Evolutionary conservation across 805 yeast species (phyloP), one percentile per base, ranked within the genome.

Genomic region (Torulaspora delbrueckii): DNA sequence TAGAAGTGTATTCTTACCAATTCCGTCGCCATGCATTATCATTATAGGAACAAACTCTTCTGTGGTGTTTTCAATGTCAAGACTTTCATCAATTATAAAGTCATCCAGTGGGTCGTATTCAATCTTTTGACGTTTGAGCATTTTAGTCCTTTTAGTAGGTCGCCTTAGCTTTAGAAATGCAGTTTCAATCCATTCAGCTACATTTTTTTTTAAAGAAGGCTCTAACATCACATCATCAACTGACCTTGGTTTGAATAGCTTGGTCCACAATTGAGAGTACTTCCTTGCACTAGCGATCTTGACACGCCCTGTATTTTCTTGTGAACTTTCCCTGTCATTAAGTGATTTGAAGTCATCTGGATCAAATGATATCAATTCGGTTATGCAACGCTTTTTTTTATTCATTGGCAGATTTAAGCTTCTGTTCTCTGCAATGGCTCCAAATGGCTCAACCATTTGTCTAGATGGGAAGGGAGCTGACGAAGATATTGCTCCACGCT

Each of bases 1-100:
- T 0, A 91, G 72, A 0, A 89, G 65, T 0, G 88, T 73, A 0
- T 93, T 82, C 60, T 91, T 91, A 2, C 96, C 95, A 8, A 78
- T 71, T 0, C 96, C 95, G 0, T 72, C 59, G 0, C 99, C 99
- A 46, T 74, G 69, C 2, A 87, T 56, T 9, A 86, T 77, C 59
- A 84, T 64, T 3, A 85, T 59, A 0, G 93, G 91, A 1, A 80
- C 75, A 57, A 75, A 81, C 0, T 65, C 67, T 24, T 59, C 40
- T 8, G 53, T 59, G 1, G 56, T 53, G 4, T 42, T 44, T 5
- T 42, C 57, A 8, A 58, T 60, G 4, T 49, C 57, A 14, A 47
- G 48, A n/a, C 51, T 56, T 32, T 67, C 71, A 33, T 59, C 57
- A 8, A 65, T 64, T 14, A 72, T 64, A 43, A 70, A 71, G 30